phyloP scores from a whole-genome alignment of 2,329 filamentous ascomycete genomes.

The Cladosporium austrohemisphaericum region DNA sequence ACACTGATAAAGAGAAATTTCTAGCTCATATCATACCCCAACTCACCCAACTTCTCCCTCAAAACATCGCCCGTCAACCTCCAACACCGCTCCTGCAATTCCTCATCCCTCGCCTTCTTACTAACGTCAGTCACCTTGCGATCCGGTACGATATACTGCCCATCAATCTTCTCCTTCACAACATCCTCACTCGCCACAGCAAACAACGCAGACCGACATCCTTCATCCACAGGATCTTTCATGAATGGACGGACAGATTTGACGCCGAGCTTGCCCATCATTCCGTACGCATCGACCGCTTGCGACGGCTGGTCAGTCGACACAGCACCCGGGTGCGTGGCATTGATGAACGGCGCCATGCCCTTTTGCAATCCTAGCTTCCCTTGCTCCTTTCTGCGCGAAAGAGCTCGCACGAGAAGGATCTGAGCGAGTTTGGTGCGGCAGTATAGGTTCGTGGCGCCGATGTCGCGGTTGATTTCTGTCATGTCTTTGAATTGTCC shows the following conservation, averaged over 20 bases:
- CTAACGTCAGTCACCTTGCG: constrained; percentile 44
- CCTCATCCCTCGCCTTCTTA: constrained; percentile 42
- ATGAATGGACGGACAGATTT: constrained; percentile 44
- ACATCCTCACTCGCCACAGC: constrained; percentile 46
- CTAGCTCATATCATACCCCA: constrained; percentile 18
- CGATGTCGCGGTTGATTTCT: constrained; percentile 50
- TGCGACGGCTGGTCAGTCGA: constrained; percentile 48
- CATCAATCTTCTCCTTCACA: constrained; percentile 43
- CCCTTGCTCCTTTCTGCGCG: constrained; percentile 37
- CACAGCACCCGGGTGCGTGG: constrained; percentile 49
- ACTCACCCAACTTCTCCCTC: constrained; percentile 37
- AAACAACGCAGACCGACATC: constrained; percentile 48
- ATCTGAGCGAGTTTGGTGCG: constrained; percentile 50
- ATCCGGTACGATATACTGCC: constrained; percentile 49
- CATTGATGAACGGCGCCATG: constrained; percentile 44
- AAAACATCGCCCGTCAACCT: constrained; percentile 44
- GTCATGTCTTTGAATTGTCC: constrained; percentile 42
- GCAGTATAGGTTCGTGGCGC: constrained; percentile 46
- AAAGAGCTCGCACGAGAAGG: constrained; percentile 43
- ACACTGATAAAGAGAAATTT: background rate
- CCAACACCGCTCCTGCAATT: constrained; percentile 45
- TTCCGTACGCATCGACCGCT: constrained; percentile 49
- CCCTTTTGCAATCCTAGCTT: constrained; percentile 33
- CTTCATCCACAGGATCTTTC: constrained; percentile 48
- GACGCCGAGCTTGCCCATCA: constrained; percentile 44